These are phyloP conservation scores for Aspergillus tamarii DNA, from an alignment of 2,329 filamentous ascomycete genomes.

Conservation along the genomic window DNA sequence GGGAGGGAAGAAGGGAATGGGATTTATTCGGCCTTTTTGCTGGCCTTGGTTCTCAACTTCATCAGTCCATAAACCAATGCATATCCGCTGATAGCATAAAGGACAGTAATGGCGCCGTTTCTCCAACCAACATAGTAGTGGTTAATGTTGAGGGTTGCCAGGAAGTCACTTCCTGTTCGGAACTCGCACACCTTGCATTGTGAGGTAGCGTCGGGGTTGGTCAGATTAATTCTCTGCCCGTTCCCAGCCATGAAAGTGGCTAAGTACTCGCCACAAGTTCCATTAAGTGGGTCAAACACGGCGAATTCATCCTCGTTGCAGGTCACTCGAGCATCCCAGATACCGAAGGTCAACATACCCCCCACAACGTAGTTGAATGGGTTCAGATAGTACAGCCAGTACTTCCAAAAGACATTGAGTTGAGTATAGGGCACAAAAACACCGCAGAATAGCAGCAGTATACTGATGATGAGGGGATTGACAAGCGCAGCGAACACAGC, in stretches of 20 bases:
- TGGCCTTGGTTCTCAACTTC: constrained; percentile 42
- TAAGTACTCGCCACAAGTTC: constrained; percentile 63
- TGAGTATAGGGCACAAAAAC: constrained; percentile 33
- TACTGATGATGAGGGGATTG: constrained; percentile 71
- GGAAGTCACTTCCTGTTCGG: constrained; percentile 60
- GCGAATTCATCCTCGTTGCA: constrained; percentile 31
- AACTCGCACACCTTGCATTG: constrained; percentile 67
- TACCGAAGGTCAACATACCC: constrained; percentile 28
- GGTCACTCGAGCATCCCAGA: constrained; percentile 26
- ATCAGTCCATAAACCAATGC: constrained; percentile 48
- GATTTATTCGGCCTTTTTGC: constrained; percentile 39
- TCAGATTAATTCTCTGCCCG: constrained; percentile 55
- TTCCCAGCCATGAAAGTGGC: constrained; percentile 50
- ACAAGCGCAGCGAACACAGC: constrained; percentile 71
- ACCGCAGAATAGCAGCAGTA: constrained; percentile 34
- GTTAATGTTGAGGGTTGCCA: constrained; percentile 61
- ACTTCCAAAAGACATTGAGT: constrained; percentile 35
- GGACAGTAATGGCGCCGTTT: constrained; percentile 62
- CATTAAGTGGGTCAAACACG: constrained; percentile 36
- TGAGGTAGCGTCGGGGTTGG: constrained; percentile 62
- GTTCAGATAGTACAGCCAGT: constrained; percentile 36
- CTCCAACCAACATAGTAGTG: constrained; percentile 69
- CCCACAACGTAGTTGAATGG: constrained; percentile 37
- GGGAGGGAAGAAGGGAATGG: background rate
- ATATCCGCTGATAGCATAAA: constrained; percentile 61